Percentiles rank a stretch among this genome's conserved stretches.
These are phyloP conservation scores for Neoscytalidium dimidiatum DNA, from an alignment of 2,329 filamentous ascomycete genomes.

Conservation along the genomic window DNA sequence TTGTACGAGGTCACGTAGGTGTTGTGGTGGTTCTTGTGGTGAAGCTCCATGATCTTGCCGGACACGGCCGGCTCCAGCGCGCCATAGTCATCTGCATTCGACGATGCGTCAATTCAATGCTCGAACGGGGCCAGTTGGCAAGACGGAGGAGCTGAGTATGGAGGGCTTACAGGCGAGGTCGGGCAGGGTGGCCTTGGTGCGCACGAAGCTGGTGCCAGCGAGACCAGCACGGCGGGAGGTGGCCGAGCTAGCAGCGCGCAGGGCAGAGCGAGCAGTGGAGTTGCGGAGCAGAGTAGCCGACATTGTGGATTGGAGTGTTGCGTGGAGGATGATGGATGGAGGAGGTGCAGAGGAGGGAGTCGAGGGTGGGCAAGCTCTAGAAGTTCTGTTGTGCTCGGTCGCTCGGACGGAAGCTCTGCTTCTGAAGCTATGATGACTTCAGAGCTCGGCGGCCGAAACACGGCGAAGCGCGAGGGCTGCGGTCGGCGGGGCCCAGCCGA, in stretches of 20 bases:
- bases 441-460: slow-evolving; percentile 5
- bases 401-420: slow-evolving; percentile 15
- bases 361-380: neutral
- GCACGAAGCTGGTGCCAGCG: slow-evolving; percentile 74
- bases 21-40: slow-evolving; percentile 93
- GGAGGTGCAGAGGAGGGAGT: neutral
- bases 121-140: neutral
- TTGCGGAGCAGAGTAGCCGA: slow-evolving; percentile 74
- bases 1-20: slow-evolving; percentile 92
- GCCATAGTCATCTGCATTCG: slow-evolving; percentile 80
- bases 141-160: neutral
- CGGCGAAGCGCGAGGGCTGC: neutral
- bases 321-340: neutral
- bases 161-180: slow-evolving; percentile 71
- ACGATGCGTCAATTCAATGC: neutral
- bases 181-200: slow-evolving; percentile 89
- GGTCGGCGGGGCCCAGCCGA: neutral
- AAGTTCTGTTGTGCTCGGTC: neutral
- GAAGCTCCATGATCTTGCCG: slow-evolving; percentile 93
- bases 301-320: slow-evolving; percentile 55
- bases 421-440: slow-evolving; percentile 16
- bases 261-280: slow-evolving; percentile 68
- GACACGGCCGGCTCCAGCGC: slow-evolving; percentile 85
- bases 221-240: slow-evolving; percentile 62
- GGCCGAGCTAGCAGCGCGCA: slow-evolving; percentile 67